Base-by-base conservation (phyloP, 2,329 filamentous ascomycete species). In the Cladophialophora bantiana region DNA sequence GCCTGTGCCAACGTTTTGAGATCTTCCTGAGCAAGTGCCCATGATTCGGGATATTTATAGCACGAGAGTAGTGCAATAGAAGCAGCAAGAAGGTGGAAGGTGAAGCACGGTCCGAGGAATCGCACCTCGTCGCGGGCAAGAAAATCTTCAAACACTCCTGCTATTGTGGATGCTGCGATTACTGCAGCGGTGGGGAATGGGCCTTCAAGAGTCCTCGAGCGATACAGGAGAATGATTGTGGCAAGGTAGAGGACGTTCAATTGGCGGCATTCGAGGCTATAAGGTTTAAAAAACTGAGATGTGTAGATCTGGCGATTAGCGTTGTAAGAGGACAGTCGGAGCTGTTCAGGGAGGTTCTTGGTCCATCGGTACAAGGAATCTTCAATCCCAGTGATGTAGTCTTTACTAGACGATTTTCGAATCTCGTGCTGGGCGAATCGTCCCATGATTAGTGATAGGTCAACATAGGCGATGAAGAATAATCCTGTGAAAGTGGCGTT, bases 121-220 rank as follows among this genome's bases (percentile, higher is more conserved):
- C 57, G 62, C 1, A 65, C 32, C 56, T 82, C 78, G 62, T 81
- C 78, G 0, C 77, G 74, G 15, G 78, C 75, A 35, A 81, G 75
- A 54, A 81, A 79, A 48, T 79, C 77, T 62, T 80, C 78, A 32
- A 79, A 80, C 2, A 81, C 77, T 0, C 79, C 78, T 0, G 78
- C 79, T 20, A 81, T 73, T 56, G 77, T 80, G 0, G 79, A 81
- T 0, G 79, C 78, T 7, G 79, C 78, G 1, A 81, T 72, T 0
- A 81, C 68, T 1, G 79, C 78, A 3, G 77, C 77, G 3, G 76
- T 31, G 0, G 79, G 78, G 15, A 55, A 60, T 0, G 62, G 56
- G 5, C 56, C 45, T 7, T 60, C 40, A 7, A 64, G 18, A 6
- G 38, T 60, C 38, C 35, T 40, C 13, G 34, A 34, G 3, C 56